Conservation (phyloP, 2,329 filamentous ascomycete species). For the Penicillium frequentans region DNA sequence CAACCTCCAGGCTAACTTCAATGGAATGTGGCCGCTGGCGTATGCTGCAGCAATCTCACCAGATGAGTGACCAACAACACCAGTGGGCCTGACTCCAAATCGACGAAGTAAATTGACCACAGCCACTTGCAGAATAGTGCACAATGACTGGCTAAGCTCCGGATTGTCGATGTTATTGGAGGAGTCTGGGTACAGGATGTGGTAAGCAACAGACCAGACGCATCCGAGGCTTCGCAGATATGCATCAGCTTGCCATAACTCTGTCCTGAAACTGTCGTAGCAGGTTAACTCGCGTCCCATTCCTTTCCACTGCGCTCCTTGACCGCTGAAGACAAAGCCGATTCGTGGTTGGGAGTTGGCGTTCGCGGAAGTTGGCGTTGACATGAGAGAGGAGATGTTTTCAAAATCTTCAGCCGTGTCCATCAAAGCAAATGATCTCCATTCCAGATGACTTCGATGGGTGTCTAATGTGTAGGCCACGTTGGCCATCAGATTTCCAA, state of each 20-base stretch:
- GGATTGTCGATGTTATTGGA: conserved; percentile 12
- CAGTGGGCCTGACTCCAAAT: conserved; percentile 12
- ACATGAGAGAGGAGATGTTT: no score
- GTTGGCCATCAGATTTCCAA: no score
- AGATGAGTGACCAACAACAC: conserved; percentile 23
- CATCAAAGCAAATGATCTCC: no score
- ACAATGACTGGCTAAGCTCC: conserved; percentile 22
- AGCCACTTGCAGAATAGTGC: conserved; percentile 25
- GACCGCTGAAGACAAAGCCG: not conserved
- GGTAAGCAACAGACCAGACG: not conserved
- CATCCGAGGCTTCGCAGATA: not conserved
- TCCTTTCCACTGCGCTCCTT: not conserved
- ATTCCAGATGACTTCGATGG: no score
- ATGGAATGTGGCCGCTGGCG: not conserved
- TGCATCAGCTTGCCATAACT: not conserved
- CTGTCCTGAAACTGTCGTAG: not conserved
- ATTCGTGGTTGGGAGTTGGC: not conserved
- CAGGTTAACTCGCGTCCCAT: not conserved
- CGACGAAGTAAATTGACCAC: conserved; percentile 21
- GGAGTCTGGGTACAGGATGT: not conserved
- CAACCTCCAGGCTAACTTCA: not conserved
- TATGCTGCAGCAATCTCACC: conserved; percentile 31
- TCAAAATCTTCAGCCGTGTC: no score
- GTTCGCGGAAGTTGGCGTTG: not conserved
- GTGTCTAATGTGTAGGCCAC: no score